A percentile compares a stretch with the other conserved stretches of the same genome.
Evolutionary conservation across 2,329 filamentous ascomycete species (phyloP).

Genomic region (Microdochium trichocladiopsis): DNA sequence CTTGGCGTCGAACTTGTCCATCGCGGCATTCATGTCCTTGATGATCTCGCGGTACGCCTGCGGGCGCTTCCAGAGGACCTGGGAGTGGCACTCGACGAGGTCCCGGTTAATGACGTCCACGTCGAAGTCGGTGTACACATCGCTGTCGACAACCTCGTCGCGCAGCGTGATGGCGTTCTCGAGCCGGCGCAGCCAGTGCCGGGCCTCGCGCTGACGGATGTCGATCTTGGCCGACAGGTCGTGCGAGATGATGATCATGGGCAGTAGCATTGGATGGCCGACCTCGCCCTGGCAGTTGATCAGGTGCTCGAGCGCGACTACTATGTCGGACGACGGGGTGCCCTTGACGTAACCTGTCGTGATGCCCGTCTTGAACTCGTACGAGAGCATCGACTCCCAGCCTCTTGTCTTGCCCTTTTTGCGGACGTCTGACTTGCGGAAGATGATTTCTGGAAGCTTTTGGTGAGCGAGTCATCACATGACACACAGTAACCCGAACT

Average conservation of each 20-base stretch:
- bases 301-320: slow-evolving; percentile 40
- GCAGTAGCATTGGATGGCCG: slow-evolving; percentile 51
- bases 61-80: slow-evolving; percentile 56
- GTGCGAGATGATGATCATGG: slow-evolving; percentile 50
- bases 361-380: slow-evolving; percentile 45
- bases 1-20: slow-evolving; percentile 33
- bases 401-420: slow-evolving; percentile 58
- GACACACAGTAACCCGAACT: neutral
- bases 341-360: slow-evolving; percentile 58
- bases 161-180: slow-evolving; percentile 56
- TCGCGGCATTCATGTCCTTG: slow-evolving; percentile 37
- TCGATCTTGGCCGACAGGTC: slow-evolving; percentile 50
- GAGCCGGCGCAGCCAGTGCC: slow-evolving; percentile 53
- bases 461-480: neutral
- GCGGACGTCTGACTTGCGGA: slow-evolving; percentile 59
- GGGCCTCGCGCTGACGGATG: slow-evolving; percentile 54
- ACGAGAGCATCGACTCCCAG: slow-evolving; percentile 57
- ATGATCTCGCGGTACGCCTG: slow-evolving; percentile 53
- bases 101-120: slow-evolving; percentile 55
- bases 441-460: slow-evolving; percentile 44
- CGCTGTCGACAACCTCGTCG: slow-evolving; percentile 48
- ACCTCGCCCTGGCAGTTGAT: slow-evolving; percentile 39
- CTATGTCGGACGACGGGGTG: slow-evolving; percentile 48
- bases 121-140: slow-evolving; percentile 47
- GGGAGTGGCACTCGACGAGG: slow-evolving; percentile 56